Percentiles rank a stretch among this genome's conserved stretches.
These are phyloP conservation scores for Xylaria sp. DNA, from an alignment of 2,329 filamentous ascomycete species.

Conservation along the genomic window DNA sequence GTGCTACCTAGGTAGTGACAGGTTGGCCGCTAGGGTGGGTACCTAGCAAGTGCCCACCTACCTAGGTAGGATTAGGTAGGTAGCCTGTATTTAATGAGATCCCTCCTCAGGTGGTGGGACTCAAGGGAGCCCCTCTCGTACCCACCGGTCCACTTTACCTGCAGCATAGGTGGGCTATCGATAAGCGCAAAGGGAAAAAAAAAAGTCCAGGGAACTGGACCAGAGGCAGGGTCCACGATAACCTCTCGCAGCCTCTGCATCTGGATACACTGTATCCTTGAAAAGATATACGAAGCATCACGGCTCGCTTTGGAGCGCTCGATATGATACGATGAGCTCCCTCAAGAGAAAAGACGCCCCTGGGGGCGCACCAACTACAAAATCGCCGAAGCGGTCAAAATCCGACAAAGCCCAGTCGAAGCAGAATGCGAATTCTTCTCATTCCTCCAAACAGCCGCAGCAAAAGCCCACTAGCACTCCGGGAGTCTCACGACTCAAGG, in stretches of 20 bases:
- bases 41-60: not conserved
- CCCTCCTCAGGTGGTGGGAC: not conserved
- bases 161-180: constrained; percentile 30
- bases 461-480: constrained; percentile 48
- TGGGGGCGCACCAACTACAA: constrained; percentile 60
- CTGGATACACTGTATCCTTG: constrained; percentile 1
- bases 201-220: constrained; percentile 35
- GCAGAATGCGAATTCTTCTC: constrained; percentile 49
- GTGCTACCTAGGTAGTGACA: not conserved
- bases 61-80: not conserved
- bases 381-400: constrained; percentile 62
- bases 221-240: constrained; percentile 15
- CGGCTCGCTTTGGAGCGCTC: constrained; percentile 15
- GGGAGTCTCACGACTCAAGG: constrained; percentile 63
- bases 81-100: not conserved
- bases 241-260: constrained; percentile 10
- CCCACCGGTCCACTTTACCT: not conserved
- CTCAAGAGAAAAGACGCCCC: constrained; percentile 70
- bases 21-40: not conserved
- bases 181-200: constrained; percentile 36
- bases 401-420: constrained; percentile 51
- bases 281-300: constrained; percentile 16
- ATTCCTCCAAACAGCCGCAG: constrained; percentile 42
- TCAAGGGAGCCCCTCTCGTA: constrained; percentile 22
- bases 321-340: constrained; percentile 61